Evolutionary conservation across 2,329 filamentous ascomycete species (phyloP).

Genomic region (Metarhizium rileyi): DNA sequence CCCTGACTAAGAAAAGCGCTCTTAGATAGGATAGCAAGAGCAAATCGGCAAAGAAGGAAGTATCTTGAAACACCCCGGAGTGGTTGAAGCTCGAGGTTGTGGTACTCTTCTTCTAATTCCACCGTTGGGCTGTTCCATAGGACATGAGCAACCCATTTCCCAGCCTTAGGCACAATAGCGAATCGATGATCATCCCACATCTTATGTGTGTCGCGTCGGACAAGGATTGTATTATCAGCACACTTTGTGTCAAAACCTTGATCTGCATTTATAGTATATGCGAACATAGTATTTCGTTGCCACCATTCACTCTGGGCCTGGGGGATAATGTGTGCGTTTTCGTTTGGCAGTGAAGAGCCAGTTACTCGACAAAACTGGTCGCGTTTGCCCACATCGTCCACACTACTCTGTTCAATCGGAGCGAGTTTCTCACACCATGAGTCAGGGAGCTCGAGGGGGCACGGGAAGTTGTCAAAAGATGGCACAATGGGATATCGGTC

Average conservation of each 20-base stretch:
- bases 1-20: slow-evolving; percentile 5
- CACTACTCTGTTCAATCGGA: slow-evolving; percentile 1
- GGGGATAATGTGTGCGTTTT: slow-evolving; percentile 6
- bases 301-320: slow-evolving; percentile 6
- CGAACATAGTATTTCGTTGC: slow-evolving; percentile 8
- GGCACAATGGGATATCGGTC: slow-evolving; percentile 5
- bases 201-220: slow-evolving; percentile 4
- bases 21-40: slow-evolving; percentile 8
- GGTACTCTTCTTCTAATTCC: slow-evolving; percentile 7
- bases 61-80: slow-evolving; percentile 4
- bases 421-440: slow-evolving; percentile 1
- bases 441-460: slow-evolving; percentile 1
- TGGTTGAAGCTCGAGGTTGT: slow-evolving; percentile 6
- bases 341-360: slow-evolving; percentile 4
- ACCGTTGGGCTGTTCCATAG: slow-evolving; percentile 4
- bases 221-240: slow-evolving; percentile 5
- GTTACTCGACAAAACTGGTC: slow-evolving; percentile 5
- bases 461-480: slow-evolving; percentile 3
- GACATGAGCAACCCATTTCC: not conserved
- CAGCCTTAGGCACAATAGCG: slow-evolving; percentile 4
- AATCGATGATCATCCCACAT: slow-evolving; percentile 7
- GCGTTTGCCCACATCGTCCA: slow-evolving; percentile 5
- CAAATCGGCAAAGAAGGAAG: slow-evolving; percentile 5
- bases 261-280: slow-evolving; percentile 4
- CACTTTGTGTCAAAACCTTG: slow-evolving; percentile 2